phyloP scores from a whole-genome alignment of 306 rosid species.

The Prunus mira region DNA sequence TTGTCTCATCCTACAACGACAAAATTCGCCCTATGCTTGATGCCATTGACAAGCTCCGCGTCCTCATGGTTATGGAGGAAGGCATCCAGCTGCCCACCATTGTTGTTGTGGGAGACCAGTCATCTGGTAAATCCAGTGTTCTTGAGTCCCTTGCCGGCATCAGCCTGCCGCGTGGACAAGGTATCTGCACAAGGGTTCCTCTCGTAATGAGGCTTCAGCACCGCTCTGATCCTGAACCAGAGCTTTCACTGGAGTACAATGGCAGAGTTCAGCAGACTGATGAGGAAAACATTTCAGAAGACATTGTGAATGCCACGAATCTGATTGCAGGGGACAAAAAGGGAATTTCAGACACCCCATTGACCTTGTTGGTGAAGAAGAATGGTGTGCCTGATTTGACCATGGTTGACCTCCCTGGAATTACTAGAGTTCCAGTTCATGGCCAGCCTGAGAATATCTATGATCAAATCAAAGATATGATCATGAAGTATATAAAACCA shows the following conservation, averaged over 20 bases:
- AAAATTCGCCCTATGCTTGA: neutral
- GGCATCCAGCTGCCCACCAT: conserved; percentile 4
- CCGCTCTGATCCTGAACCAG: neutral
- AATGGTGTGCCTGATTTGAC: no score
- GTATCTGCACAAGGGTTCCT: neutral
- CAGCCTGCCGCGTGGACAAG: conserved; percentile 1
- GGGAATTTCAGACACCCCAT: neutral
- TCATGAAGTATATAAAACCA: no score
- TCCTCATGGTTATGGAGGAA: conserved; percentile 2
- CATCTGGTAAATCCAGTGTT: neutral
- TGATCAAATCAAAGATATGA: no score
- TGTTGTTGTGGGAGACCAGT: neutral
- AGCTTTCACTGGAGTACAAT: neutral
- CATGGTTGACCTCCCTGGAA: no score
- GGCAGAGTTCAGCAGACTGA: neutral
- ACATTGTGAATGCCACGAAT: neutral
- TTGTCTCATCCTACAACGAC: neutral
- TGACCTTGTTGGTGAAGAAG: no score
- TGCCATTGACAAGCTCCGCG: neutral
- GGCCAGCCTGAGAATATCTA: no score
- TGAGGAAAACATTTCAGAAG: neutral
- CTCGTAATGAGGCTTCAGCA: neutral
- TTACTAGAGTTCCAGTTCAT: no score
- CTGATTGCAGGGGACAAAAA: neutral
- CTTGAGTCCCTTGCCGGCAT: conserved; percentile 1